A percentile compares a stretch with the other conserved stretches of the same genome.
Conservation (phyloP, 345 rosid species). For the Boechera stricta region DNA sequence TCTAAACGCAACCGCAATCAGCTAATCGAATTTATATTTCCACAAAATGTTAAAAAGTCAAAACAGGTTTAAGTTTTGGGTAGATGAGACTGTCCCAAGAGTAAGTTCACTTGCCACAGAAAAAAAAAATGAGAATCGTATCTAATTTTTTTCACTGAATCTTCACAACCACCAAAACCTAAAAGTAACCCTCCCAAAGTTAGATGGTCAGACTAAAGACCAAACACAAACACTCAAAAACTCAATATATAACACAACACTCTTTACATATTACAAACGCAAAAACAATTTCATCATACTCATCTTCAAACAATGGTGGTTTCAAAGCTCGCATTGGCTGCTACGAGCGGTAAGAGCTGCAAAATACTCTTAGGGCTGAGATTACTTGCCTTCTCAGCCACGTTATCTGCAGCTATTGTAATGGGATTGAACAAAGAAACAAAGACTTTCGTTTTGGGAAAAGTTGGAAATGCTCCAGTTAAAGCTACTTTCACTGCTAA, state of each 20-base stretch:
- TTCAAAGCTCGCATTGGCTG: constrained; percentile 35
- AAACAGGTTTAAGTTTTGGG: constrained; percentile 25
- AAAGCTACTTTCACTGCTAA: constrained; percentile 75
- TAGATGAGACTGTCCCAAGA: constrained; percentile 39
- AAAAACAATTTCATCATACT: neutral
- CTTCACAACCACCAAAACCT: constrained; percentile 49
- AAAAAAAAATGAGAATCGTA: constrained; percentile 5
- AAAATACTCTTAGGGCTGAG: constrained; percentile 58
- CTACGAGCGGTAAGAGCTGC: constrained; percentile 37
- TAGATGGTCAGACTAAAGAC: constrained; percentile 48
- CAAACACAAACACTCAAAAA: constrained; percentile 38
- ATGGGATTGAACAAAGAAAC: constrained; percentile 89
- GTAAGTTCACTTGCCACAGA: constrained; percentile 38
- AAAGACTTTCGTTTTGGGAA: constrained; percentile 71
- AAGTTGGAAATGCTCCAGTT: constrained; percentile 68
- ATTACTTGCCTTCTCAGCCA: constrained; percentile 71
- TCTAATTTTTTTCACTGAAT: constrained; percentile 34
- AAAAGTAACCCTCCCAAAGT: constrained; percentile 40
- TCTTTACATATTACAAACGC: constrained; percentile 22
- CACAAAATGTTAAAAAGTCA: constrained; percentile 7
- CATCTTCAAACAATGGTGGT: constrained; percentile 27
- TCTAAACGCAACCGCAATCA: neutral
- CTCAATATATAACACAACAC: constrained; percentile 35
- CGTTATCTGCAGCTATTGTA: constrained; percentile 76
- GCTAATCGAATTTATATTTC: constrained; percentile 1